A percentile compares a stretch with the other conserved stretches of the same genome.
phyloP scores from a whole-genome alignment of 2,329 filamentous ascomycete species.

The Endoconidiophora polonica region DNA sequence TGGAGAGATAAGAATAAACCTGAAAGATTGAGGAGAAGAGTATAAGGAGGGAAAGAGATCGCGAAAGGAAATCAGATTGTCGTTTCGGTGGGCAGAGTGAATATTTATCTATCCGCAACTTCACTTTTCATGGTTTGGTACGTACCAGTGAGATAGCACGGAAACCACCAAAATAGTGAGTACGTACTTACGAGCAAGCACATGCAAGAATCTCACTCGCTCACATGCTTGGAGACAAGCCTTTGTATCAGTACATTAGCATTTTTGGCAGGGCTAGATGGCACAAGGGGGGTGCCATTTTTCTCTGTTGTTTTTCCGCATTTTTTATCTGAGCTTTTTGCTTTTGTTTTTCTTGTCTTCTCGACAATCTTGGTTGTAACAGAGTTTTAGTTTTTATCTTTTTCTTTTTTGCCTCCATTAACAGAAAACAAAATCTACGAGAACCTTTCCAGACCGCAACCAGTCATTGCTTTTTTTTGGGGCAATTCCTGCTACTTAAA shows the following conservation, averaged over 20 bases:
- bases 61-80: not conserved
- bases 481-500: too few species aligned
- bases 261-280: too few species aligned
- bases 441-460: too few species aligned
- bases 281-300: not conserved
- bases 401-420: not conserved
- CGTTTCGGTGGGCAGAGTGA: not conserved
- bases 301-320: not conserved
- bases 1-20: too few species aligned
- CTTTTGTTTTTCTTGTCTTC: too few species aligned
- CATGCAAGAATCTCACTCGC: constrained; percentile 4
- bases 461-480: too few species aligned
- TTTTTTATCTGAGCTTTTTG: not conserved
- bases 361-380: too few species aligned
- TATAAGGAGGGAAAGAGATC: not conserved
- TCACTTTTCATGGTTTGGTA: not conserved
- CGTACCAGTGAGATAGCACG: not conserved
- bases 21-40: not conserved
- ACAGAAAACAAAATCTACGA: not conserved
- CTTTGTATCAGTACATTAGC: not conserved
- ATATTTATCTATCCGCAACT: not conserved
- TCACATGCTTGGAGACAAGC: constrained; percentile 1
- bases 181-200: not conserved
- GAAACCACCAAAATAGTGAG: too few species aligned
- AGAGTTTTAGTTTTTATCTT: not conserved